phyloP scores from a whole-genome alignment of 148 eudicot species.

The Camellia sinensis region DNA sequence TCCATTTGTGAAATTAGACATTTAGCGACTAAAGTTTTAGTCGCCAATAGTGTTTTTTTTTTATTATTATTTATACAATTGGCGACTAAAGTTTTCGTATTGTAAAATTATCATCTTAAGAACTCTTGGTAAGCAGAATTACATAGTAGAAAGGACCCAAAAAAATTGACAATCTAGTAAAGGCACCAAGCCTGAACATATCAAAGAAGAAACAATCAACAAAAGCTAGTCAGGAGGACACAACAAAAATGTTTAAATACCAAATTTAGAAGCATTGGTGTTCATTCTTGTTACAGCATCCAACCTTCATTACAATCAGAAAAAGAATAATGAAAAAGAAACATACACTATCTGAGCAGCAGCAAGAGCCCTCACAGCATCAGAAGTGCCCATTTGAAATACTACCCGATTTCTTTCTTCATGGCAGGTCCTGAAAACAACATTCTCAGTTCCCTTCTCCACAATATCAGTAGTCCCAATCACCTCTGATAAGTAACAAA shows the following conservation, averaged over 20 bases:
- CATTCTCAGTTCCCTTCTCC: constrained; percentile 65
- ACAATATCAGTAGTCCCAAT: constrained; percentile 69
- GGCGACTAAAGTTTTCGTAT: no score
- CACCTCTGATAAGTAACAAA: constrained; percentile 35
- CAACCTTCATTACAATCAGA: not conserved
- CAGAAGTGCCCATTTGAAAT: constrained; percentile 88
- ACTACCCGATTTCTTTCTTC: constrained; percentile 66
- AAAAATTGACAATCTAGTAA: not conserved
- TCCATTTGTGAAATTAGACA: no score
- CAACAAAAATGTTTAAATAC: not conserved
- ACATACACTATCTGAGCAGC: constrained; percentile 85
- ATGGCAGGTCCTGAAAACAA: constrained; percentile 76
- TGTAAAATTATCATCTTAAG: no score
- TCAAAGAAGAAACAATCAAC: not conserved
- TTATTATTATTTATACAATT: no score
- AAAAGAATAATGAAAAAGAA: constrained; percentile 8
- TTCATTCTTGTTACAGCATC: not conserved
- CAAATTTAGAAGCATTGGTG: not conserved
- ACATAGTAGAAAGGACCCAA: no score
- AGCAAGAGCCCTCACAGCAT: constrained; percentile 71
- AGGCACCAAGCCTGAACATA: not conserved
- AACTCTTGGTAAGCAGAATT: no score
- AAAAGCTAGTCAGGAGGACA: not conserved
- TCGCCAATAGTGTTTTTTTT: no score
- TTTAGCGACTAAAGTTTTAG: no score